Evolutionary conservation across 73 alveolate genomes (phyloP).

Genomic region (Breviolum minutum): DNA sequence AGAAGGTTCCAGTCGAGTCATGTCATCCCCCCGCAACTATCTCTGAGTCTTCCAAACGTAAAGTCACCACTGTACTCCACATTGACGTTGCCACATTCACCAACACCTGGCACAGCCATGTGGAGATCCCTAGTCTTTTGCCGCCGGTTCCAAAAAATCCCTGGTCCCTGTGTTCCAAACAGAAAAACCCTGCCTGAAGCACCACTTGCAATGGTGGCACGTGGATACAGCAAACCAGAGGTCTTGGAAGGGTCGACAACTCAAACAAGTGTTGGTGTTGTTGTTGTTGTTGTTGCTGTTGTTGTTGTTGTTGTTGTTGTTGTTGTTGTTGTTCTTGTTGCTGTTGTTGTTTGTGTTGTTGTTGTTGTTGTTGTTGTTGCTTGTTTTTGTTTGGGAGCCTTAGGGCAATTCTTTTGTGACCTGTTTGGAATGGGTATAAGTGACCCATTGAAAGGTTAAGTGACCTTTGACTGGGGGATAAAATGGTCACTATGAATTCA

Average conservation of each 20-base stretch:
- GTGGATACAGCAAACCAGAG: conserved; percentile 68
- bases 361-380: too few species aligned
- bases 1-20: neutral
- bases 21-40: neutral
- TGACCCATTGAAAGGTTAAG: too few species aligned
- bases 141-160: neutral
- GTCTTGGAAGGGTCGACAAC: neutral
- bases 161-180: neutral
- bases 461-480: too few species aligned
- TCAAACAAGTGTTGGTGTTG: neutral
- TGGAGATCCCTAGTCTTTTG: too few species aligned
- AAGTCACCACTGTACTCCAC: conserved; percentile 89
- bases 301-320: too few species aligned
- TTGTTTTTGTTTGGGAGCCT: too few species aligned
- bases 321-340: too few species aligned
- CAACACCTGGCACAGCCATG: conserved; percentile 5
- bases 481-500: too few species aligned
- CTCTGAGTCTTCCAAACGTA: neutral
- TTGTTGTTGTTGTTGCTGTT: too few species aligned
- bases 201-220: conserved; percentile 56
- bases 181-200: neutral
- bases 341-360: too few species aligned
- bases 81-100: conserved; percentile 90
- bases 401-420: too few species aligned
- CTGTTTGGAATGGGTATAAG: too few species aligned